Conservation (phyloP, 257 asterid genomes). For the Handroanthus guayacan region DNA sequence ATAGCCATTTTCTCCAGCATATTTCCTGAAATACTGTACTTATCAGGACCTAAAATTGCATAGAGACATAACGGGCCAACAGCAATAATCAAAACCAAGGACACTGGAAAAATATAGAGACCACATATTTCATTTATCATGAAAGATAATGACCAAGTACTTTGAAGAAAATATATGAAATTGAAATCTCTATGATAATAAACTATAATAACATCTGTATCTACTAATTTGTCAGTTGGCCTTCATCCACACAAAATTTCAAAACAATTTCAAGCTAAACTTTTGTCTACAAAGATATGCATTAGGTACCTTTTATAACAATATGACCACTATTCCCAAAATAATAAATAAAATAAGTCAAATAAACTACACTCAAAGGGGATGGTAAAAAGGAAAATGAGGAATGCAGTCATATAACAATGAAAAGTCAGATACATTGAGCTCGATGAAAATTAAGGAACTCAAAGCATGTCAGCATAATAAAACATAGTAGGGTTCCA, state of each 20-base stretch:
- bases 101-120: constrained; percentile 5
- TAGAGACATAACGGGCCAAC: constrained; percentile 5
- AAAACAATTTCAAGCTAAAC: neutral
- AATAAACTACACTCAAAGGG: neutral
- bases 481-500: neutral
- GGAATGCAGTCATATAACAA: neutral
- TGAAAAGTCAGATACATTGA: neutral
- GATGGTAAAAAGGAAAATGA: neutral
- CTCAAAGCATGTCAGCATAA: neutral
- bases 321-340: neutral
- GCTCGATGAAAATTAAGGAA: neutral
- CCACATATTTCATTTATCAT: constrained; percentile 16
- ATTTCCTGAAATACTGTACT: constrained; percentile 1
- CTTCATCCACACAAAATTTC: neutral
- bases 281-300: neutral
- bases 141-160: neutral
- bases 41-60: constrained; percentile 4
- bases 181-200: neutral
- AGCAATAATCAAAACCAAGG: neutral
- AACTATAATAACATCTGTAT: constrained; percentile 23
- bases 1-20: neutral
- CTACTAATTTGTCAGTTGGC: neutral
- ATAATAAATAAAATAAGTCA: neutral
- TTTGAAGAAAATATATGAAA: neutral
- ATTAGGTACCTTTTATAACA: neutral